Conservation (phyloP, 345 rosid genomes). For the Eutrema japonicum region DNA sequence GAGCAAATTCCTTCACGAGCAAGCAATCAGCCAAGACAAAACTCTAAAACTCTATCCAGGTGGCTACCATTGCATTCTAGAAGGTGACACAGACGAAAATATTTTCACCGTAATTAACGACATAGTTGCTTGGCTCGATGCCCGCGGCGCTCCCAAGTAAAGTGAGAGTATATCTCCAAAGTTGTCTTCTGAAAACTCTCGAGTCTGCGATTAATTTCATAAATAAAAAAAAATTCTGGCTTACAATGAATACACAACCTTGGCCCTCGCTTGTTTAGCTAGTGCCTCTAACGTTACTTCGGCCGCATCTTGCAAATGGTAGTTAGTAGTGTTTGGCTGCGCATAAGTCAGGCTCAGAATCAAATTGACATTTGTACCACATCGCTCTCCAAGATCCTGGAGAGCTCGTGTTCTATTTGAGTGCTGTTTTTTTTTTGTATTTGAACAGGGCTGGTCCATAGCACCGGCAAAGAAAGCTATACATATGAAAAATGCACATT, state of each 20-base stretch:
- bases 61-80: constrained; percentile 88
- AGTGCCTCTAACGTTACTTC: constrained; percentile 14
- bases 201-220: background rate
- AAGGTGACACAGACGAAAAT: constrained; percentile 85
- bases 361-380: constrained; percentile 10
- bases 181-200: constrained; percentile 5
- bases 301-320: constrained; percentile 11
- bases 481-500: too few relatives aligned
- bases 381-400: constrained; percentile 17
- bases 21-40: constrained; percentile 80
- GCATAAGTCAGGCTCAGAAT: constrained; percentile 5
- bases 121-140: constrained; percentile 79
- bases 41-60: constrained; percentile 81
- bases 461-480: too few relatives aligned
- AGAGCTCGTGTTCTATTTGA: constrained; percentile 14
- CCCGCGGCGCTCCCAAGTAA: constrained; percentile 43
- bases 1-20: constrained; percentile 76
- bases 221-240: background rate
- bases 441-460: too few relatives aligned
- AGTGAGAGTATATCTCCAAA: constrained; percentile 16
- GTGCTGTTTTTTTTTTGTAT: background rate
- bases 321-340: constrained; percentile 8
- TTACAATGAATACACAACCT: constrained; percentile 18
- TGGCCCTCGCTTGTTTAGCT: background rate
- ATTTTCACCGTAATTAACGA: constrained; percentile 63